Base-by-base conservation (phyloP, 2,329 filamentous ascomycete genomes). In the Epichloe festucae region DNA sequence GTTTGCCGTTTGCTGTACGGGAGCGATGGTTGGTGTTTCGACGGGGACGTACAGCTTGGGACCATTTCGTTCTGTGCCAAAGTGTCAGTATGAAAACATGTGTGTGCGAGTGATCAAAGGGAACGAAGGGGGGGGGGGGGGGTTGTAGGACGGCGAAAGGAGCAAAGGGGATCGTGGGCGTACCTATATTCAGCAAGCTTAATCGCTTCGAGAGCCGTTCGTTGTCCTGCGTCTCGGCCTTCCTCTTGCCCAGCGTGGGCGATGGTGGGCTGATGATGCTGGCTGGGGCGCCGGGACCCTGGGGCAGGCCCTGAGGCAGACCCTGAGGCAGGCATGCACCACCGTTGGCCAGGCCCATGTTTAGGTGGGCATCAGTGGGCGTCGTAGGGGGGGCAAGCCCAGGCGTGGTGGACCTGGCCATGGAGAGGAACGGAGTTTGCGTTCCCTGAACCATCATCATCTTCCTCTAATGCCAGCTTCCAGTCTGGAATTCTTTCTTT, bases 171-270 rank as follows among this genome's bases (percentile, higher is more conserved):
- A 27, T 40, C 17, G 14, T 14, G 21, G 5, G 45, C 46, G 19
- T 79, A 93, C 89, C 86, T 57, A 96, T 71, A 65, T 90, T 89
- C 51, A 96, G 76, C 49, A 87, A 73, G 64, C 88, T 87, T 66
- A 96, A 76, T 57, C 85, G 79, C 72, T 96, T 96, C 46, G 85
- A 85, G 56, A 96, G 77, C 49, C 89, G 84, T 69, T 94, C 79
- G 57, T 79, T 81, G 60, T 79, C 74, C 54, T 78, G 77, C 14
- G 67, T 65, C 50, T 80, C 76, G 53, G 79, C 77, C 67, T 82
- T 84, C 59, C 81, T 70, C 69, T 84, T 84, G 61, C 73, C 46
- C 43, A 51, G 44, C 57, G 56, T 40, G 51, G 57, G 51, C 48
- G 55, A 52, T 53, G 54, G 53, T 27, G 27, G 17, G 19, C 15